A percentile compares a stretch with the other conserved stretches of the same genome.
phyloP scores from a whole-genome alignment of 306 rosid species.

The Mimosa bimucronata region DNA sequence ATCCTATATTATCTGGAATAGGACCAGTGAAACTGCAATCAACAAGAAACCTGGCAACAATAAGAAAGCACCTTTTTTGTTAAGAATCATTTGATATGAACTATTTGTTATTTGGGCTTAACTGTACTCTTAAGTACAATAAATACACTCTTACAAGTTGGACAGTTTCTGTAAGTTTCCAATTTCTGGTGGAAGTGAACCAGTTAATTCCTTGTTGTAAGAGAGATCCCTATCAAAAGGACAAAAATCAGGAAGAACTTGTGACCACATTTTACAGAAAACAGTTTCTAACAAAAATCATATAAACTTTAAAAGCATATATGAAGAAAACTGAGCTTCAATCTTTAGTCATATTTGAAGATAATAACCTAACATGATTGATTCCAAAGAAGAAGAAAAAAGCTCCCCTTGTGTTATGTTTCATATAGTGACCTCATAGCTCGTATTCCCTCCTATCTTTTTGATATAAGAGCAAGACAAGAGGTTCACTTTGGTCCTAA shows the following conservation, averaged over 20 bases:
- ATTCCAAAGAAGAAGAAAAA: neutral
- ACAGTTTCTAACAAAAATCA: constrained; percentile 13
- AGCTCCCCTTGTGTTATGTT: neutral
- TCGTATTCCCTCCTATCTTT: too few species aligned
- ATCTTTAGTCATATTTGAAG: neutral
- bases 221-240: constrained; percentile 62
- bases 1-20: constrained; percentile 69
- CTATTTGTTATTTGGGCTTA: neutral
- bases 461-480: too few species aligned
- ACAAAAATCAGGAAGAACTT: constrained; percentile 19
- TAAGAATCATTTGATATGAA: constrained; percentile 33
- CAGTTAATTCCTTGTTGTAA: constrained; percentile 52
- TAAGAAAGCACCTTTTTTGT: constrained; percentile 15
- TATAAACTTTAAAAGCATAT: neutral
- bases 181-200: constrained; percentile 54
- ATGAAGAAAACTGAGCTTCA: neutral
- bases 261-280: constrained; percentile 22
- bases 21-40: constrained; percentile 66
- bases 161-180: constrained; percentile 58
- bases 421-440: neutral
- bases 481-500: too few species aligned
- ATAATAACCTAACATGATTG: neutral
- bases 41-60: constrained; percentile 56
- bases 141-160: constrained; percentile 50
- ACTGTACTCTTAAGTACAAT: constrained; percentile 16